Base-by-base conservation (phyloP, 2,329 filamentous ascomycete species). In the Fusarium sp. region DNA sequence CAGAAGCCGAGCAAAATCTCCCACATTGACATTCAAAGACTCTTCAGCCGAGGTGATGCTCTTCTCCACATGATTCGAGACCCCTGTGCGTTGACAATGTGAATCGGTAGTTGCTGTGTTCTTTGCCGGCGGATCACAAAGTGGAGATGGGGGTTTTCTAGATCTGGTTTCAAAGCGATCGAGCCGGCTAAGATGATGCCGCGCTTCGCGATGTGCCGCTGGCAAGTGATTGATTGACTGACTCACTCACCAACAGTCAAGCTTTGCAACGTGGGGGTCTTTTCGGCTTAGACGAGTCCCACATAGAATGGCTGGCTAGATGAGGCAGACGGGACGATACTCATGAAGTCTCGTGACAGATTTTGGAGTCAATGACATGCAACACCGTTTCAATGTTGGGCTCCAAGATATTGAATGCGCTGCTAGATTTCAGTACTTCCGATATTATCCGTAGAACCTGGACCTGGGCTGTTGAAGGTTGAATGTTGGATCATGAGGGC, bases 181-280 rank as follows among this genome's bases (percentile, higher is more conserved):
- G 17, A 47, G 45, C 43, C 54, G 47, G 60, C 60, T 69, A 59
- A 50, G 35, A 47, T 15, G 25, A 39, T 62, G 39, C 66, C 66
- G 62, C 58, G 66, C 43, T 70, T 66, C 48, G 62, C 66, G 66
- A 69, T 36, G 20, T 45, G 17, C n/a, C 20, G 43, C 20, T 31
- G 36, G 52, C 20, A 43, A 58, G 20, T 58, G 31, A 42, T 63
- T 11, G 41, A 41, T 46, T 51, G 37, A 45, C 47, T 61, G 31
- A 33, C 14, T 31, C 57, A 58, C 55, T 72, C 66, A 70, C 60
- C 54, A 48, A 65, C 46, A 66, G 49, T 63, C 52, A 63, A 69
- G 62, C 43, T 52, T 58, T 64, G 60, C 57, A 58, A 61, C 60
- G 67, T 70, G 67, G 65, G 52, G 69, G 72, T 66, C 56, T 20